phyloP scores from a whole-genome alignment of 768 basidiomycete genomes.

The Suillus placidus region DNA sequence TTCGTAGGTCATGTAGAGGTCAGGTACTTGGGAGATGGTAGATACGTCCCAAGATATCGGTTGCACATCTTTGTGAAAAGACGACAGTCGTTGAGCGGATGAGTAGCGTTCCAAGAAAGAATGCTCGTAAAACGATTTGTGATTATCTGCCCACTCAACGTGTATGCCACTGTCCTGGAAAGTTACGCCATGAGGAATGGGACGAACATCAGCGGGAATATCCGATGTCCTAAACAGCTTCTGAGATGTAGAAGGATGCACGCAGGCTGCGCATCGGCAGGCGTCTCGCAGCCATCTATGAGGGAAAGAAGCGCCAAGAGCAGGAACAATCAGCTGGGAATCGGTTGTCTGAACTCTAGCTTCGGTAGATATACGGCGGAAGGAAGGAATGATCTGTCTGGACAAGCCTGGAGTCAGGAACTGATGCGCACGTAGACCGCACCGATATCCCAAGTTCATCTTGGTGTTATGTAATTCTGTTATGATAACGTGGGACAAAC shows the following conservation, averaged over 20 bases:
- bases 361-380: neutral
- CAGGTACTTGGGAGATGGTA: conserved; percentile 36
- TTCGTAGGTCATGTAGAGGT: conserved; percentile 61
- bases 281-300: conserved; percentile 85
- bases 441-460: neutral
- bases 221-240: conserved; percentile 75
- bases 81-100: conserved; percentile 34
- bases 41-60: conserved; percentile 48
- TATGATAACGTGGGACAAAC: no score
- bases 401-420: neutral
- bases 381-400: neutral
- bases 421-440: neutral
- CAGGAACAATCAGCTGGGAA: conserved; percentile 20
- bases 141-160: conserved; percentile 61
- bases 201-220: conserved; percentile 52
- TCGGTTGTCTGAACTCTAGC: neutral
- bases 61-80: conserved; percentile 49
- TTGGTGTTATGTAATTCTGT: neutral
- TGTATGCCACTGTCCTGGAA: conserved; percentile 48
- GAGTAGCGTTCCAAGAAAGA: conserved; percentile 55
- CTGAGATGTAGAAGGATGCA: conserved; percentile 80
- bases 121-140: conserved; percentile 55
- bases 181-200: conserved; percentile 44
- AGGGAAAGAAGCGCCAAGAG: conserved; percentile 52
- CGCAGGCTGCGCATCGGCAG: conserved; percentile 70